Evolutionary conservation across 2,329 filamentous ascomycete species (phyloP), one percentile per base, ranked within the genome.

Genomic region (Aquanectria penicillioides): DNA sequence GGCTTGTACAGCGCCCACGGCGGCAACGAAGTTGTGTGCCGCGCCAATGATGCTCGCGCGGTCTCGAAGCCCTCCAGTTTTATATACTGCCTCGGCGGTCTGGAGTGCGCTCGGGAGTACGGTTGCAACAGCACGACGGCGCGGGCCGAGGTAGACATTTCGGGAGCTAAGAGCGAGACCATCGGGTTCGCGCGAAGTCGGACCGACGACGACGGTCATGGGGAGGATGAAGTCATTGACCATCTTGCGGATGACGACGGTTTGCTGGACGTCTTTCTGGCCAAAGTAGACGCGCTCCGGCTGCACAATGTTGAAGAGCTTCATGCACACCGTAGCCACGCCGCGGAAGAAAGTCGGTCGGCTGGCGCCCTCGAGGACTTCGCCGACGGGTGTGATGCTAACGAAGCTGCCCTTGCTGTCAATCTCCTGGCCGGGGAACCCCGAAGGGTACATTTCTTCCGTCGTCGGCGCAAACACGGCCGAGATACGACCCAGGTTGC

Each of bases 231-330:
- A 94, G 75, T 99, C 95, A 65, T 87, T 84, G 26, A 97, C 91
- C 86, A 99, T 88, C 38, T 91, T 87, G 70, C 87, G 89, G 70
- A 99, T 91, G 10, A 99, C 86, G 15, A 97, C 91, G 0, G 93
- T 97, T 78, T 99, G 95, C 80, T 99, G 95, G 17, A 97, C 88
- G 75, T 99, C 95, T 79, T 99, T 99, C 76, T 98, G 95, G 4
- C 95, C 95, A 80, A 99, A 97, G 78, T 97, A 94, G 17, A 91
- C 90, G 5, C 84, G 81, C 58, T 93, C 89, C 0, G 91, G 88
- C 69, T 80, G 78, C 15, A 80, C 76, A 17, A 79, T 74, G 63
- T 79, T 80, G 72, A 81, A 80, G 20, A 81, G 75, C 75, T 95
- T 99, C 86, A 94, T 95, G 79, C 94, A 97, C 2, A 99, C 90